Evolutionary conservation across 345 rosid species (phyloP), one percentile per base, ranked within the genome.

Genomic region (Gossypium sturtianum): DNA sequence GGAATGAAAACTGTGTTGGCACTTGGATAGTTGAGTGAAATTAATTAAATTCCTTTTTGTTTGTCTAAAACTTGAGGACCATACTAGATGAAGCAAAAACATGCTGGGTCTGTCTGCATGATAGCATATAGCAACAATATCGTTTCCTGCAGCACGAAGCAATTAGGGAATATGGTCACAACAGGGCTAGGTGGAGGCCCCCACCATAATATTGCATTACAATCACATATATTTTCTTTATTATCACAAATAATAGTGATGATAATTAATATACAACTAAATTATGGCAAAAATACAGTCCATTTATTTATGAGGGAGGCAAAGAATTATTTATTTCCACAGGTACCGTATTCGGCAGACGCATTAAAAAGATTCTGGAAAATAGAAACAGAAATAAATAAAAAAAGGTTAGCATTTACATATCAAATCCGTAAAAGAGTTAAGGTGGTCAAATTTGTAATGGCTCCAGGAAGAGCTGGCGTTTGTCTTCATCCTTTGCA

Each of bases 261-360:
- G 34, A 56, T 58, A 23, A 23, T 58, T 23, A 22, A 10, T 25
- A 6, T 56, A 54, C 23, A 59, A 59, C 16, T 13, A 25, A 41
- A 54, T 20, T 34, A 59, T 43, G 29, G 66, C 15, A 57, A 19
- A 56, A 54, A 72, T 22, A 57, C 12, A 41, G 72, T 68, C 58
- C 72, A 25, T 49, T 25, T 23, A 34, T 70, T 49, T 16, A 57
- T 70, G 62, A 45, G 71, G 29, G 13, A 57, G 61, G 23, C 45
- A 70, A 70, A 70, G 44, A 53, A 53, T n/a, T 10, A 52, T 70
- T 57, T 57, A 22, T 53, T 70, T 17, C 60, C 29, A 38, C 53
- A 25, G 54, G 61, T 9, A 20, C 11, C 75, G 44, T 72, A 72
- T 66, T 72, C 66, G 75, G 75, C 75, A 72, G 65, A 2, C 20